Conservation (phyloP, 371 early-diverging fungal species). For the Lichtheimia corymbifera region DNA sequence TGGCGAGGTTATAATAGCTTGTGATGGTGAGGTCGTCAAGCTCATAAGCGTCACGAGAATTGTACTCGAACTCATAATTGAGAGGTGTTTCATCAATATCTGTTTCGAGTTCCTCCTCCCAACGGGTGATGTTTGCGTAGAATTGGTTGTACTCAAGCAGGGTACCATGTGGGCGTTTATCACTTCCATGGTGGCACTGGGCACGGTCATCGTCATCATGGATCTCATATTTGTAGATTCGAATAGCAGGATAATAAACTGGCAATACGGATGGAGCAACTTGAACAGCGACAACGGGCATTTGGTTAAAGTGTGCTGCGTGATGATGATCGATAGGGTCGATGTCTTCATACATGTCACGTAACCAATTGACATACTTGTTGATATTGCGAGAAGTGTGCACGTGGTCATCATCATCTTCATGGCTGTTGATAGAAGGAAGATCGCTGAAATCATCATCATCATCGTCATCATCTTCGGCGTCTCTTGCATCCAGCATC, state of each 20-base stretch:
- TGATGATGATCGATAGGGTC: slow-evolving; percentile 22
- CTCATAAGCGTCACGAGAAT: slow-evolving; percentile 56
- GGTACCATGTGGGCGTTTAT: slow-evolving; percentile 25
- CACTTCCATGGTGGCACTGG: slow-evolving; percentile 9
- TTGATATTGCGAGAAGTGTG: slow-evolving; percentile 27
- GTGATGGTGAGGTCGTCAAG: slow-evolving; percentile 58
- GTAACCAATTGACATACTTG: slow-evolving; percentile 31
- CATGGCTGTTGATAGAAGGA: background rate
- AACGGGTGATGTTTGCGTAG: slow-evolving; percentile 38
- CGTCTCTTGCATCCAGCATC: slow-evolving; percentile 32
- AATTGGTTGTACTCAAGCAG: slow-evolving; percentile 37
- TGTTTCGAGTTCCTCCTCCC: slow-evolving; percentile 24
- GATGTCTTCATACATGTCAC: slow-evolving; percentile 27
- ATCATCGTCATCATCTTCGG: slow-evolving; percentile 1
- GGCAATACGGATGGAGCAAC: slow-evolving; percentile 77
- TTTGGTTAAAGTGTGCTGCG: background rate
- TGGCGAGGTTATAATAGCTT: slow-evolving; percentile 50
- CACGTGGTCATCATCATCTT: slow-evolving; percentile 14
- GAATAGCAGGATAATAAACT: slow-evolving; percentile 68
- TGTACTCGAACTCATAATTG: slow-evolving; percentile 54
- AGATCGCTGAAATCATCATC: too few species aligned
- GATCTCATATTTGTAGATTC: slow-evolving; percentile 65
- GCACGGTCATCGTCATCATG: slow-evolving; percentile 15
- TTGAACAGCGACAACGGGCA: slow-evolving; percentile 50
- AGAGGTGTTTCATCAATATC: slow-evolving; percentile 14